A percentile compares a stretch with the other conserved stretches of the same genome.
phyloP scores from a whole-genome alignment of 305 asterid species.

The Fraxinus latifolia region DNA sequence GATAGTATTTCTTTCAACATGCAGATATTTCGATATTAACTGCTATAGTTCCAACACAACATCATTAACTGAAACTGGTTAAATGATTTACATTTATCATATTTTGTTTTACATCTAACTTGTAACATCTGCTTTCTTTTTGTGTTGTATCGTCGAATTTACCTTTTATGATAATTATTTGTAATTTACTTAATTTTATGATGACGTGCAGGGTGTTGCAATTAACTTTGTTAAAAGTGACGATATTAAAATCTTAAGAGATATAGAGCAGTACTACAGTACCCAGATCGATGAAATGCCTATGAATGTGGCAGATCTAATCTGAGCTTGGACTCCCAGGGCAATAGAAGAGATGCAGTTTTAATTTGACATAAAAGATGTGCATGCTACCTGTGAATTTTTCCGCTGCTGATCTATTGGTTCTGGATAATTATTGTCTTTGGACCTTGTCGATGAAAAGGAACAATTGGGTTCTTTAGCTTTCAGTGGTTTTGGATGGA shows the following conservation, averaged over 20 bases:
- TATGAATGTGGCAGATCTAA: conserved; percentile 89
- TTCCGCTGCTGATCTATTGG: not conserved
- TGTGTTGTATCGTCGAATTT: not conserved
- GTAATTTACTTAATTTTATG: not conserved
- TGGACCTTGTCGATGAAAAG: not conserved
- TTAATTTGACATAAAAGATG: not conserved
- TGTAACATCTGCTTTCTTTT: not conserved
- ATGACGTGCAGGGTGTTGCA: conserved; percentile 77
- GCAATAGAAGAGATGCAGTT: not conserved
- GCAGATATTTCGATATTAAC: not conserved
- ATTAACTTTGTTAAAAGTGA: conserved; percentile 86
- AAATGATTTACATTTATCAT: not conserved
- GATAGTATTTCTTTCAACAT: not conserved
- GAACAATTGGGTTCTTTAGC: not conserved
- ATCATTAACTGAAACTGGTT: not conserved
- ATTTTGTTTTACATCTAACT: not conserved
- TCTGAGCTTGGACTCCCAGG: conserved; percentile 25
- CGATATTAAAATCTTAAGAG: conserved; percentile 87
- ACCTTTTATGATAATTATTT: not conserved
- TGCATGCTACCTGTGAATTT: not conserved
- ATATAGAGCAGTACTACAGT: conserved; percentile 87
- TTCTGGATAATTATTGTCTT: not conserved
- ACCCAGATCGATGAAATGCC: conserved; percentile 98
- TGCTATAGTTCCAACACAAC: not conserved
- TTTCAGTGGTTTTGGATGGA: not conserved